Conservation (phyloP, 345 rosid genomes). For the Euphorbia pulcherrima region DNA sequence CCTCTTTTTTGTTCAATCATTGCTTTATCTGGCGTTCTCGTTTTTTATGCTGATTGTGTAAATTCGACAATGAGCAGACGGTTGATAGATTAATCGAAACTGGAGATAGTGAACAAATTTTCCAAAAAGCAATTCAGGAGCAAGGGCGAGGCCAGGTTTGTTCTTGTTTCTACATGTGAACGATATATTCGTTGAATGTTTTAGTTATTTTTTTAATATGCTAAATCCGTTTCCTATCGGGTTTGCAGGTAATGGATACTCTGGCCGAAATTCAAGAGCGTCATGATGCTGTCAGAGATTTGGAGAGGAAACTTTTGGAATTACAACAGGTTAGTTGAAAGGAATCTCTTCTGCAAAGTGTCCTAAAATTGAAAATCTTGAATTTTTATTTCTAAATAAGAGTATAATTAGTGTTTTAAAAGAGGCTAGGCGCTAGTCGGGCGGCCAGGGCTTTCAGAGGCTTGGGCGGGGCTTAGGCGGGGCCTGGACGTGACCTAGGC, state of each 20-base stretch:
- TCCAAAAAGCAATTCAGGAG: constrained; percentile 81
- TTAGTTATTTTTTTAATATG: not conserved
- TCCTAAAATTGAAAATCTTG: not conserved
- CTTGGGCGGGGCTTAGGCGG: no score
- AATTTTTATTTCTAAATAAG: not conserved
- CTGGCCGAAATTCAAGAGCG: constrained; percentile 98
- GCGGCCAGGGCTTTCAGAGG: no score
- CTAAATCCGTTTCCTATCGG: not conserved
- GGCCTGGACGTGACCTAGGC: no score
- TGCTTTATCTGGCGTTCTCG: not conserved
- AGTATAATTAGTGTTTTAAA: no score
- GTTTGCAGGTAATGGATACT: constrained; percentile 82
- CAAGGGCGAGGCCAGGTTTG: constrained; percentile 92
- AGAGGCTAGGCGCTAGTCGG: no score
- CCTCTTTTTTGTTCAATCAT: not conserved
- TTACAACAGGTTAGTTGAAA: constrained; percentile 65
- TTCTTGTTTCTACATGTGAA: constrained; percentile 16
- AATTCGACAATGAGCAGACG: constrained; percentile 43
- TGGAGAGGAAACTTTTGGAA: constrained; percentile 82
- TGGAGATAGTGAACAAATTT: constrained; percentile 92
- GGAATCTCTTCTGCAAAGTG: not conserved
- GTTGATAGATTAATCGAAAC: constrained; percentile 83
- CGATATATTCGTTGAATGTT: not conserved
- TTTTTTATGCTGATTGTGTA: constrained; percentile 10
- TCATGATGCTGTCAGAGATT: constrained; percentile 81